Base-by-base conservation (phyloP, 2,329 filamentous ascomycete genomes). In the Penicillium sp. region DNA sequence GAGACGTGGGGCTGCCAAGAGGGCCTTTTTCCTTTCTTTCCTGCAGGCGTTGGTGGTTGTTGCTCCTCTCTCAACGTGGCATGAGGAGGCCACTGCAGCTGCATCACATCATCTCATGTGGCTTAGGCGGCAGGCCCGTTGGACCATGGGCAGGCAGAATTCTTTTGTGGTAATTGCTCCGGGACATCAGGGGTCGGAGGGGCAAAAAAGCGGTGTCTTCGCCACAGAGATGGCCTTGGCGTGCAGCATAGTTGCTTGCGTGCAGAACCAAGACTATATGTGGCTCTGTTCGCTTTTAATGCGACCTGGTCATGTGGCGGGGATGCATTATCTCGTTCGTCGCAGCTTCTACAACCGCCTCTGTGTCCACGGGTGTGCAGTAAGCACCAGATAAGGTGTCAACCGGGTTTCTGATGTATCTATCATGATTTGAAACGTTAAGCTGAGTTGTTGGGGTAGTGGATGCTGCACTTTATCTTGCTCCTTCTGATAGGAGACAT, bases 161-260 rank as follows among this genome's bases (percentile, higher is more conserved):
- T 36, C 34, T 21, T 40, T 53, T 53, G 39, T 27, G 45, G 52
- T 50, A 45, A 34, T 36, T 27, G 21, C 27, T 43, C 42, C 21
- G 29, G 29, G 16, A 11, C n/a, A 47, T 21, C 44, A 46, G 48
- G 48, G 49, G 24, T 50, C 53, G 54, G 54, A 56, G 54, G 51
- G 55, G 43, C 22, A 60, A 64, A 27, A 65, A 53, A 46, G 62
- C 62, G 62, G 62, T 64, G 61, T 61, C 59, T 61, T 45, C 55
- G 56, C 54, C 56, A 55, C 47, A 43, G 50, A 52, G 42, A 57
- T 57, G 9, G 24, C 38, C 61, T 64, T 65, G 58, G 59, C 62
- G 49, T 44, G 48, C 49, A 54, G 40, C 8, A 18, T 47, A 40
- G 54, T 55, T 52, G 49, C 52, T 59, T 58, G 59, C 42, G 21